Conservation (phyloP, 2,329 filamentous ascomycete species). For the Ceratocystis lukuohia region DNA sequence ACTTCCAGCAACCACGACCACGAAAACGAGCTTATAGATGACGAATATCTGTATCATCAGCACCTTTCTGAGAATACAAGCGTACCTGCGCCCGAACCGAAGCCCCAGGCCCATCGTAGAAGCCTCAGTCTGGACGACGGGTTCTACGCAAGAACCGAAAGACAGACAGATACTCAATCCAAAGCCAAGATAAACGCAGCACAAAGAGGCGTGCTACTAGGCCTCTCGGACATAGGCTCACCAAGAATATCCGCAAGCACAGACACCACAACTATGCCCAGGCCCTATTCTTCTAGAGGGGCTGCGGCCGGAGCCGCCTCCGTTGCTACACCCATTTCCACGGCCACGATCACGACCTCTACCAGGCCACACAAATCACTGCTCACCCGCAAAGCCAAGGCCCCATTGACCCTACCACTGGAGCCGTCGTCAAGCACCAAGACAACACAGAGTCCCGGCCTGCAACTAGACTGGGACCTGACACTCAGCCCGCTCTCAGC, state of each 20-base stretch:
- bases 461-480: slow-evolving; percentile 18
- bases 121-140: not conserved
- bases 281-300: not conserved
- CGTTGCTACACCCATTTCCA: not conserved
- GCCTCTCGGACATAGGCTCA: too few species aligned
- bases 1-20: not conserved
- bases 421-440: not conserved
- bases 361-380: not conserved
- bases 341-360: not conserved
- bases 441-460: not conserved
- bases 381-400: slow-evolving; percentile 10
- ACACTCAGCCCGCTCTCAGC: slow-evolving; percentile 16
- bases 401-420: slow-evolving; percentile 5
- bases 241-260: not conserved
- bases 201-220: not conserved
- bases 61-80: not conserved
- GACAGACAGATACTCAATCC: not conserved
- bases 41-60: not conserved
- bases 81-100: not conserved
- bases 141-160: not conserved
- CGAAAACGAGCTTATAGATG: not conserved
- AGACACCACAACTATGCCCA: not conserved
- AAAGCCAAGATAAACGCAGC: not conserved
- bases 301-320: not conserved
- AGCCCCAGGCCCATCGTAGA: not conserved